phyloP scores from a whole-genome alignment of 352 stramenopile genomes.

The Pythium dissimile region DNA sequence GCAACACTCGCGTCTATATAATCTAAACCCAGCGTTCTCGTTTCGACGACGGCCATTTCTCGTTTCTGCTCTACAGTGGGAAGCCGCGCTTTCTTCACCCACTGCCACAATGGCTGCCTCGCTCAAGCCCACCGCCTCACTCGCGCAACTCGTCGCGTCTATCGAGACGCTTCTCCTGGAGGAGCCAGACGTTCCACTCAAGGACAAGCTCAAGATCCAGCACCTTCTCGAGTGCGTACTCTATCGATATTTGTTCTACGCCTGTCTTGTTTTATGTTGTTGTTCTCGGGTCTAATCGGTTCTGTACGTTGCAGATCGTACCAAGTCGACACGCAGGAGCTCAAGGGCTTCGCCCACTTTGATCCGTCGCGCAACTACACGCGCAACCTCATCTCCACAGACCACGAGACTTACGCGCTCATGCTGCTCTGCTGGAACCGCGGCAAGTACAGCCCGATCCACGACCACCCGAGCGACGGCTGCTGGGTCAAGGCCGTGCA shows the following conservation, averaged over 20 bases:
- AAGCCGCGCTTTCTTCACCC: not conserved
- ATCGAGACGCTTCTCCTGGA: constrained; percentile 47
- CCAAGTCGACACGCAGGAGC: constrained; percentile 47
- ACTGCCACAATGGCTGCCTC: not conserved
- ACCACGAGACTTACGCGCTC: constrained; percentile 91
- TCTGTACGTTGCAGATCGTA: constrained; percentile 32
- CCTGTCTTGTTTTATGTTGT: not conserved
- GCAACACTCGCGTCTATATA: too few species aligned
- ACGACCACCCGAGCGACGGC: constrained; percentile 91
- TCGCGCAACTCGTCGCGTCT: constrained; percentile 49
- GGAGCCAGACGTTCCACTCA: constrained; percentile 49
- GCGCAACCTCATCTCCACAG: constrained; percentile 92
- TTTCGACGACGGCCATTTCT: not conserved
- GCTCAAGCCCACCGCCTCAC: constrained; percentile 19
- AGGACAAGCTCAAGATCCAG: constrained; percentile 55
- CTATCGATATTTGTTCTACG: not conserved
- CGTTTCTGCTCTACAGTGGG: not conserved
- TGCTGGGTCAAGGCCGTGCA: constrained; percentile 90
- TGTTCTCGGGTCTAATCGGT: not conserved
- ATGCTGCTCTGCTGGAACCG: constrained; percentile 94
- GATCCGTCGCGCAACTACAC: constrained; percentile 89
- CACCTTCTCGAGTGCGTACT: constrained; percentile 45
- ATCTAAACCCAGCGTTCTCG: too few species aligned
- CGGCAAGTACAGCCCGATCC: constrained; percentile 86
- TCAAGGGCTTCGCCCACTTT: constrained; percentile 79